Base-by-base conservation (phyloP, 2,329 filamentous ascomycete genomes). In the Lasiodiplodia gonubiensis region DNA sequence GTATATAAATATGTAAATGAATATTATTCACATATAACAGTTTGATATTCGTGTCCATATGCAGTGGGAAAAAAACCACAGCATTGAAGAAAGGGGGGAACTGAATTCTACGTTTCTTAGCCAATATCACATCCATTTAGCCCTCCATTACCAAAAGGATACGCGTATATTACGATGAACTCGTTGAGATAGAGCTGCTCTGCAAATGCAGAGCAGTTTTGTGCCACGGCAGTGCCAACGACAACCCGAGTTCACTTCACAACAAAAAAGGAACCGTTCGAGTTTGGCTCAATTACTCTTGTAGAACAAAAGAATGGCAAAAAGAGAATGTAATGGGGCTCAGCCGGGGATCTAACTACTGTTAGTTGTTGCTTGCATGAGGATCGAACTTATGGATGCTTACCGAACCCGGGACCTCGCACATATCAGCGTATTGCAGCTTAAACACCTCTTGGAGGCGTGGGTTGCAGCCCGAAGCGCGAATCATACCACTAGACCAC, bases 401-500 rank as follows among this genome's bases (percentile, higher is more conserved):
- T 35, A 48, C 57, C 46, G 59, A 63, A 63, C 59, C 42, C 59
- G 59, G 59, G 59, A 12, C 59, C 59, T 63, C 11, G 14, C 59
- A 25, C 59, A 63, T 33, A 21, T 60, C 57, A 60, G 39, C 39
- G 11, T 48, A 4, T 5, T 3, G n/a, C 25, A 16, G 21, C 46
- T 48, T 12, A 25, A 14, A 25, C n/a, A 37, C 55, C 30, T 39
- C 35, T 46, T 18, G 21, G 23, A 30, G 21, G 12, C 0, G 18
- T 21, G 42, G 42, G 42, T 7, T 10, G 6, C 25, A 33, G 37
- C 61, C 49, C 60, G 48, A 65, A 67, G 57, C 48, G 48, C 37
- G 27, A 67, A 66, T 61, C 52, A 69, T 54, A 61, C 53, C 52
- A 70, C 67, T 70, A 68, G 68, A 67, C 67, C 59, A 63, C 52